Evolutionary conservation across 495 filamentous ascomycete genomes (phyloP), one percentile per base, ranked within the genome.

Genomic region (Rhizodiscina lignyota): DNA sequence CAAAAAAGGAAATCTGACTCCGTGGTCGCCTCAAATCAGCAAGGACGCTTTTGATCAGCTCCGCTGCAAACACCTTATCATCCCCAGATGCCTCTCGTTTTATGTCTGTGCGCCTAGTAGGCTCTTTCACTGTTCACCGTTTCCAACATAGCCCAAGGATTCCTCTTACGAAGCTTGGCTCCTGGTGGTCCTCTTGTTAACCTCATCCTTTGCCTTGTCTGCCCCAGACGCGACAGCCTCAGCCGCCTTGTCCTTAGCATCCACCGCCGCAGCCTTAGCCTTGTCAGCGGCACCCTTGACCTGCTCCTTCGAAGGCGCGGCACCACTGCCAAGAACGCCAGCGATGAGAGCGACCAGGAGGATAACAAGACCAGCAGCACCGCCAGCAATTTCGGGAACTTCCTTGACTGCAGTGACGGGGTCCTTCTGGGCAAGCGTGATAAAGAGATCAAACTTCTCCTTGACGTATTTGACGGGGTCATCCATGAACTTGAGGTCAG

Each of bases 361-460:
- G 36, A 45, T 47, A 21, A 79, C 56, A 33, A 74, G 54, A 41
- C 86, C 48, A 35, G 75, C 77, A 50, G 63, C 72, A 46, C 74
- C 78, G 54, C 75, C 85, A 42, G 83, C 83, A 47, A 92, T 73
- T 55, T 94, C 91, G 40, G 91, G 91, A 34, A 91, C 75, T 43
- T 79, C 80, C 64, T 86, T 84, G 59, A 87, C 67, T 32, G 91
- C 91, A 59, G 85, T 67, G 50, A 99, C 43, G 28, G 91, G 91
- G 56, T 96, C 79, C 42, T 72, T 72, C 68, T 86, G 77, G 56
- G 74, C 79, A 48, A 94, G 77, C 40, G 73, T 76, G 35, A 84
- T 51, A 68, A 94, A 96, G 37, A 82, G 68, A 52, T 92, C 77
- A 40, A 91, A 60, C 70, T 92, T 93, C 71, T 94, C 83, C 55